Base-by-base conservation (phyloP, 108 stramenopile genomes). In the Cyclotella sp. region DNA sequence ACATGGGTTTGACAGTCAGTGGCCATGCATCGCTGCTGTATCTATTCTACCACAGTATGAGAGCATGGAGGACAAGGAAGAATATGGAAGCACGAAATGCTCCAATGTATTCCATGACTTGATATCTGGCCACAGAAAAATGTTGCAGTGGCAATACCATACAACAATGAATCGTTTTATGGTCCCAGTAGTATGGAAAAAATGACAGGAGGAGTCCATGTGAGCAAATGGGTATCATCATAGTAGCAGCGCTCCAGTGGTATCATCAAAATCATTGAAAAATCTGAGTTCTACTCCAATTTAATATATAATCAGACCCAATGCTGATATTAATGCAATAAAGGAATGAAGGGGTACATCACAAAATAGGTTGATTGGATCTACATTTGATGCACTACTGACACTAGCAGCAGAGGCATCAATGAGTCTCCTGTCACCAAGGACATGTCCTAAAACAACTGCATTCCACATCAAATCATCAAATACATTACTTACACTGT, bases 391-490 rank as follows among this genome's bases (percentile, higher is more conserved):
- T 9, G 29, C 19, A 15, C 3, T 59, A 21, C 47, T 62, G 63
- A 19, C 42, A 9, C 63, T 39, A 0, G 76, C 67, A 9, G 67
- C 71, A 21, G 76, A 69, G 6, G 54, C 71, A 21, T 49, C n/a
- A 1, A 49, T 9, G 3, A 27, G 19, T 3, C 22, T 58, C 29
- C 19, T 44, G 12, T 71, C 45, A 9, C 77, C 77, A 27, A 81
- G 47, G 0, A 83, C 80, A 43, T 87, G 90, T 22, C 94, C 94
- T 44, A 94, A 73, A 22, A 93, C 79, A 11, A 95, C 85, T 7
- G 87, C 90, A 73, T 97, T 97, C 93, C 94, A 97, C 21, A 78
- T 87, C 54, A n/a, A n/a, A n/a, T n/a, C n/a, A n/a, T n/a, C n/a
- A 95, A 34, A 68, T 95, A 97, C 88, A 97, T 91, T 29, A 93